Conservation (phyloP, 805 yeast species). For the Kazachstania martiniae region DNA sequence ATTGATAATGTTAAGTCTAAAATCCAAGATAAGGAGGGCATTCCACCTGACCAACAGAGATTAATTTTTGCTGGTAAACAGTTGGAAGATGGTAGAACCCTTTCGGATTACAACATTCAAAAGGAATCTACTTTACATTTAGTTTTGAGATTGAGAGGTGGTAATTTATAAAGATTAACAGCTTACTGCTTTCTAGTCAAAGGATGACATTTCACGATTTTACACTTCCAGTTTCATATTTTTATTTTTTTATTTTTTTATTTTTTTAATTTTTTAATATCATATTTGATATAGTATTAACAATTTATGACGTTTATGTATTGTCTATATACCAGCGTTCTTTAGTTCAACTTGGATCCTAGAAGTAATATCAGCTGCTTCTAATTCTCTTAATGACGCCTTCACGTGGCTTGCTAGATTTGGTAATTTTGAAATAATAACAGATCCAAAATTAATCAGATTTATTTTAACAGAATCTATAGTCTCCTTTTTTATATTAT, state of each 20-base stretch:
- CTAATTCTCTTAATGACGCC: conserved; percentile 17
- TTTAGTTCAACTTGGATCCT: conserved; percentile 33
- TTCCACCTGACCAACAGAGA: conserved; percentile 65
- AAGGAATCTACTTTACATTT: conserved; percentile 62
- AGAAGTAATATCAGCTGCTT: conserved; percentile 34
- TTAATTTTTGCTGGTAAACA: conserved; percentile 64
- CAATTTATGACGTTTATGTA: too few relatives aligned
- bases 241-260: too few relatives aligned
- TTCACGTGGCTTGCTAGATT: conserved; percentile 10
- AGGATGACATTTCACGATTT: too few relatives aligned
- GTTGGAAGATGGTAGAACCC: conserved; percentile 60
- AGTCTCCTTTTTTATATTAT: conserved; percentile 30
- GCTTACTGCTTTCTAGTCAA: too few relatives aligned
- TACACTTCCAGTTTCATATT: too few relatives aligned
- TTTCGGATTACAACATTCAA: conserved; percentile 63
- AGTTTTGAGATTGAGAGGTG: conserved; percentile 69
- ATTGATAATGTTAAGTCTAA: conserved; percentile 84
- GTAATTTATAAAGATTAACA: too few relatives aligned
- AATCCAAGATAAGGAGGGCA: conserved; percentile 63
- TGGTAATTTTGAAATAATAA: conserved; percentile 11
- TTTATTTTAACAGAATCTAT: conserved; percentile 54
- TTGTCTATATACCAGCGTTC: conserved; percentile 10
- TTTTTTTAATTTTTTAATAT: too few relatives aligned
- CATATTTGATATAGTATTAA: too few relatives aligned
- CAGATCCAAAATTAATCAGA: conserved; percentile 30